These are phyloP conservation scores for Nannochloropsis salina DNA, from an alignment of 108 stramenopile species.

Conservation along the genomic window DNA sequence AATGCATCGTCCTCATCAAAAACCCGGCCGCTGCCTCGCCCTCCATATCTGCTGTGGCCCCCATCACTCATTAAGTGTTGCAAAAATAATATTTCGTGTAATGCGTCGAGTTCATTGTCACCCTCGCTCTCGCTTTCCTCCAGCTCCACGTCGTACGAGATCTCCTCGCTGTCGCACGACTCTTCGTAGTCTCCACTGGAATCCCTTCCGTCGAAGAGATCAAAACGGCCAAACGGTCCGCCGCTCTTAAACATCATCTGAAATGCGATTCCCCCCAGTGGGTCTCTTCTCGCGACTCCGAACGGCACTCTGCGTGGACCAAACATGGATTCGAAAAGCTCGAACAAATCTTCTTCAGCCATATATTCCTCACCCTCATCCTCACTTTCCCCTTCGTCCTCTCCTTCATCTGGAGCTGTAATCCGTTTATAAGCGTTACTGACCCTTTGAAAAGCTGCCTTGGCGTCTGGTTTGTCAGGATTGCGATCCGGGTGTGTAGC, in stretches of 20 bases:
- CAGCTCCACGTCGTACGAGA: no score
- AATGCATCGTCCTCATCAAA: no score
- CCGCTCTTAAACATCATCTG: no score
- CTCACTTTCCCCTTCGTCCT: neutral
- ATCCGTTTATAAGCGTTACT: conserved; percentile 18
- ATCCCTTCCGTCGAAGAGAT: no score
- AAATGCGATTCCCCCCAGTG: no score
- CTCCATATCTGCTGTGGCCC: neutral
- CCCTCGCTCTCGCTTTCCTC: neutral
- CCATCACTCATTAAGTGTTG: neutral
- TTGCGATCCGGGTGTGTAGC: conserved; percentile 13
- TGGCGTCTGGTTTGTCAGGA: conserved; percentile 20
- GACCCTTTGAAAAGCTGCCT: neutral
- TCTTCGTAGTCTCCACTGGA: no score
- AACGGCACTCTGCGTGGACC: neutral
- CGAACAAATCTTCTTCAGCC: neutral
- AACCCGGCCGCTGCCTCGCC: neutral
- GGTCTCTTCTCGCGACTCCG: neutral
- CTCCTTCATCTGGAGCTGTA: neutral
- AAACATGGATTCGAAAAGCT: neutral
- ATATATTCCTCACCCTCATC: neutral
- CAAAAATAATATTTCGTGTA: neutral
- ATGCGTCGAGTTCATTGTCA: neutral
- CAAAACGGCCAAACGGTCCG: no score
- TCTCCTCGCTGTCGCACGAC: no score